Percentiles rank a stretch among this genome's conserved stretches.
phyloP scores from a whole-genome alignment of 257 asterid species.

The Petunia secreta region DNA sequence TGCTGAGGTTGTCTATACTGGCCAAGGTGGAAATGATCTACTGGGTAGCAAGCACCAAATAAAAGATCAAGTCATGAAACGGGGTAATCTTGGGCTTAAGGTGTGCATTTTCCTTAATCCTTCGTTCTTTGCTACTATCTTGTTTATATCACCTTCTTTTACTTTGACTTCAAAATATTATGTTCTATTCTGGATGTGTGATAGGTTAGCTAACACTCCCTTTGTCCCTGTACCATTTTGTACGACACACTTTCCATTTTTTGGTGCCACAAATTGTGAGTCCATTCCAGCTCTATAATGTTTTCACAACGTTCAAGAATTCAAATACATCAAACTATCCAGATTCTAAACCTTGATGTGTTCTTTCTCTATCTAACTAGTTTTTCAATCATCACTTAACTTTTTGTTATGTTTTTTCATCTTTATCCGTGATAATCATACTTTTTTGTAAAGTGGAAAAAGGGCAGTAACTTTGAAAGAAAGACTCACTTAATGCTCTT shows the following conservation, averaged over 20 bases:
- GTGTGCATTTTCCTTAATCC: conserved; percentile 41
- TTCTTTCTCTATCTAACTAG: conserved; percentile 12
- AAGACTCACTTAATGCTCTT: background rate
- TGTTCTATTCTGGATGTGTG: background rate
- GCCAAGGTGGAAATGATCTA: conserved; percentile 91
- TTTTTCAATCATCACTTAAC: background rate
- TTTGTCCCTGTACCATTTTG: background rate
- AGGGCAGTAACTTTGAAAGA: background rate
- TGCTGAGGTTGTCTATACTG: conserved; percentile 81
- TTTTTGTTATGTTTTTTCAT: background rate
- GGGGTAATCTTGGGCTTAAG: conserved; percentile 86
- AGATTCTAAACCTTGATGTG: background rate
- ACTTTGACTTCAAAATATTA: background rate
- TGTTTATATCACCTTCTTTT: conserved; percentile 16
- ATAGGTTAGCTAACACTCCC: background rate
- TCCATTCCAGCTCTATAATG: background rate
- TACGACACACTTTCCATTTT: background rate
- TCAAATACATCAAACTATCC: background rate
- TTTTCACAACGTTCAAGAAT: background rate
- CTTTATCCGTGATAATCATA: background rate
- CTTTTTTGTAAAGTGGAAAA: background rate
- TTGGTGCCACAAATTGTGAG: background rate
- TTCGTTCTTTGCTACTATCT: conserved; percentile 22
- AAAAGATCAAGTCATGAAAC: conserved; percentile 61
- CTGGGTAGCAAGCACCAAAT: conserved; percentile 74